phyloP scores from a whole-genome alignment of 2,329 filamentous ascomycete genomes.

The Aspergillus flavus region DNA sequence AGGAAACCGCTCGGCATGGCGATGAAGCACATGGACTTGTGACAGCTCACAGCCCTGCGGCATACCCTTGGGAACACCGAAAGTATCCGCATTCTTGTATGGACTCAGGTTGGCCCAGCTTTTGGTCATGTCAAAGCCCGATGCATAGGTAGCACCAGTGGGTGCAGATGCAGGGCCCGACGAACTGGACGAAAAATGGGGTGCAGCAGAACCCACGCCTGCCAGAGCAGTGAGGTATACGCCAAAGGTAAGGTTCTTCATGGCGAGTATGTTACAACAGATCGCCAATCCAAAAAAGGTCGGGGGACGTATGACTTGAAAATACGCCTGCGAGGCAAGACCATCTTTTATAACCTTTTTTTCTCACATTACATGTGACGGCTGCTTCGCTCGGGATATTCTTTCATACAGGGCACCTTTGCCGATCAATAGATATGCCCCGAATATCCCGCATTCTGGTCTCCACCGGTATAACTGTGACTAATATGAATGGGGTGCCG shows the following conservation, averaged over 20 bases:
- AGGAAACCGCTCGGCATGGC: slow-evolving; percentile 59
- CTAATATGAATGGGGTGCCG: not conserved
- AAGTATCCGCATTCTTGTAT: slow-evolving; percentile 30
- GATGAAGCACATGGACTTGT: slow-evolving; percentile 57
- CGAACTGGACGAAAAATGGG: not conserved
- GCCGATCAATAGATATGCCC: not conserved
- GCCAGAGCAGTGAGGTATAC: not conserved
- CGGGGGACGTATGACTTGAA: no score
- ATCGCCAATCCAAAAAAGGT: not conserved
- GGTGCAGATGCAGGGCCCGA: slow-evolving; percentile 16
- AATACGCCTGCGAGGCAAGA: not conserved
- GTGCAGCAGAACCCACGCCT: slow-evolving; percentile 2
- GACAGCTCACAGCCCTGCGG: slow-evolving; percentile 59
- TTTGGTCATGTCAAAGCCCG: slow-evolving; percentile 35
- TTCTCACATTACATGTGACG: not conserved
- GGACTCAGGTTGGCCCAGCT: slow-evolving; percentile 38
- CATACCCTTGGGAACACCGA: slow-evolving; percentile 45
- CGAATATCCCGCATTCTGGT: slow-evolving; percentile 2
- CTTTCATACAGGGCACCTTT: not conserved
- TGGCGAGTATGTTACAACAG: not conserved
- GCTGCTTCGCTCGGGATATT: not conserved
- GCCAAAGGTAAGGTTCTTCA: not conserved
- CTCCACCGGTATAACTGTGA: not conserved
- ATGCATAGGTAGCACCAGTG: slow-evolving; percentile 30
- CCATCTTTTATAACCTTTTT: not conserved